Percentiles rank a stretch among this genome's conserved stretches.
These are phyloP conservation scores for Agrocybe chaxingu DNA, from an alignment of 768 basidiomycete genomes.

Conservation along the genomic window DNA sequence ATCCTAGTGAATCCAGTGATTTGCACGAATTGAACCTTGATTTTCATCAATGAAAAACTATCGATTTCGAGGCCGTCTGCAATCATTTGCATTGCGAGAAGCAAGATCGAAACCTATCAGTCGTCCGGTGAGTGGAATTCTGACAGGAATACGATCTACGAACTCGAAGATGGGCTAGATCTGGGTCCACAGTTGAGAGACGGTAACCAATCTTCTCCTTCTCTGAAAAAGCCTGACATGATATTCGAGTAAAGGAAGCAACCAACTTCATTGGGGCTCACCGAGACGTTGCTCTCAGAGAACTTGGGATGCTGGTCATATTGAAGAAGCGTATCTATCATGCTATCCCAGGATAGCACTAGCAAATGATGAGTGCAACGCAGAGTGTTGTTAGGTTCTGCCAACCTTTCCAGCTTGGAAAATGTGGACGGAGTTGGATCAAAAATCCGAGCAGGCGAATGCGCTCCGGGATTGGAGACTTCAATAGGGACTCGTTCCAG, in stretches of 20 bases:
- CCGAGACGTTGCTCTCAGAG: slow-evolving; percentile 34
- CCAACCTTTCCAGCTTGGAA: slow-evolving; percentile 64
- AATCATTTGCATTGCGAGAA: slow-evolving; percentile 64
- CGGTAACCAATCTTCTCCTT: slow-evolving; percentile 2
- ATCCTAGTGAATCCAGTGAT: slow-evolving; percentile 56
- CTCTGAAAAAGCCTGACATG: neutral
- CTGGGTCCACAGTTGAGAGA: slow-evolving; percentile 35
- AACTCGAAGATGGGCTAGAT: slow-evolving; percentile 46
- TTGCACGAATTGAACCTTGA: slow-evolving; percentile 54
- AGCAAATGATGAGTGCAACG: neutral
- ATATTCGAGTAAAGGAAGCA: neutral
- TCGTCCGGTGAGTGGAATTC: neutral
- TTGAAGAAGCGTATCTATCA: slow-evolving; percentile 57
- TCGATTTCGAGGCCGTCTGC: slow-evolving; percentile 59
- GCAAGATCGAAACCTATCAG: slow-evolving; percentile 49
- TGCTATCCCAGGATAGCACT: slow-evolving; percentile 67
- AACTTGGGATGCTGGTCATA: slow-evolving; percentile 41
- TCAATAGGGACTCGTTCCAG: slow-evolving; percentile 61
- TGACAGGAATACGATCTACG: slow-evolving; percentile 6
- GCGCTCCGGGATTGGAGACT: slow-evolving; percentile 54
- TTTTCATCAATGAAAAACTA: slow-evolving; percentile 46
- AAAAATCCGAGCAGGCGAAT: slow-evolving; percentile 59
- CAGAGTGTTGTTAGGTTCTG: neutral
- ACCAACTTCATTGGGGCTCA: slow-evolving; percentile 38
- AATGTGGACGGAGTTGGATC: slow-evolving; percentile 64